Conservation (phyloP, 2,329 filamentous ascomycete species). For the Intubia oerlemansii region DNA sequence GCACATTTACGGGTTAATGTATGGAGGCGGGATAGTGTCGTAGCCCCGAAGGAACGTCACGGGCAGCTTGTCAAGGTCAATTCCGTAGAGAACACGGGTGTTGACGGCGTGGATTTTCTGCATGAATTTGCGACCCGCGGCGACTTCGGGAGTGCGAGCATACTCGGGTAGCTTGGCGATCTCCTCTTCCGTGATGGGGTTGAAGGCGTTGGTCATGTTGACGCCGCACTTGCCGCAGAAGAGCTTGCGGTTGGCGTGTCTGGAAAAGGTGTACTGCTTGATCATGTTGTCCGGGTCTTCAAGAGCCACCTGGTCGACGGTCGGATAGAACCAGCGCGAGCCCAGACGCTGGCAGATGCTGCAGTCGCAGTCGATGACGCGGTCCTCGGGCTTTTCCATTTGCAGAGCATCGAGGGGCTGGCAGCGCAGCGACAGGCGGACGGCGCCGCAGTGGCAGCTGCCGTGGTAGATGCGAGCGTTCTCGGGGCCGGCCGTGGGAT, state of each 20-base stretch:
- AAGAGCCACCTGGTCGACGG: constrained; percentile 17
- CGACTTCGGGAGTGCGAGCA: constrained; percentile 1
- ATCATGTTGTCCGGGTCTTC: constrained; percentile 20
- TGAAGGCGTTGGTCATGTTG: constrained; percentile 15
- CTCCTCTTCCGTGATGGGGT: constrained; percentile 15
- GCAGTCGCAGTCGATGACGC: constrained; percentile 25
- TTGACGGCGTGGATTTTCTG: constrained; percentile 15
- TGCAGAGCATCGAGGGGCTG: constrained; percentile 17
- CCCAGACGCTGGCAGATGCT: constrained; percentile 25
- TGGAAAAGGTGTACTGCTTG: constrained; percentile 16
- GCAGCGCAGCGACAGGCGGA: constrained; percentile 19
- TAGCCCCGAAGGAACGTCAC: too few relatives aligned
- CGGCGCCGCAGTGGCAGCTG: constrained; percentile 30
- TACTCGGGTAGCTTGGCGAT: constrained; percentile 13
- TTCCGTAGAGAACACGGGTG: constrained; percentile 16
- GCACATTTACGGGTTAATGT: too few relatives aligned
- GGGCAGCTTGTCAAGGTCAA: constrained; percentile 13
- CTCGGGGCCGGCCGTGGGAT: constrained; percentile 16
- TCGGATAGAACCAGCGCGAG: constrained; percentile 23
- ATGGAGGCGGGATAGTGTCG: too few relatives aligned
- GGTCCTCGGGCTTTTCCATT: constrained; percentile 7
- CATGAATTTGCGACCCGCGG: constrained; percentile 6
- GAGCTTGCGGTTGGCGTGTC: constrained; percentile 15
- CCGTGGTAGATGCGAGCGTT: constrained; percentile 22
- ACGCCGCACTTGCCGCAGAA: constrained; percentile 29